Evolutionary conservation across 2,329 filamentous ascomycete species (phyloP), one percentile per base, ranked within the genome.

Genomic region (Penicillium sp.): DNA sequence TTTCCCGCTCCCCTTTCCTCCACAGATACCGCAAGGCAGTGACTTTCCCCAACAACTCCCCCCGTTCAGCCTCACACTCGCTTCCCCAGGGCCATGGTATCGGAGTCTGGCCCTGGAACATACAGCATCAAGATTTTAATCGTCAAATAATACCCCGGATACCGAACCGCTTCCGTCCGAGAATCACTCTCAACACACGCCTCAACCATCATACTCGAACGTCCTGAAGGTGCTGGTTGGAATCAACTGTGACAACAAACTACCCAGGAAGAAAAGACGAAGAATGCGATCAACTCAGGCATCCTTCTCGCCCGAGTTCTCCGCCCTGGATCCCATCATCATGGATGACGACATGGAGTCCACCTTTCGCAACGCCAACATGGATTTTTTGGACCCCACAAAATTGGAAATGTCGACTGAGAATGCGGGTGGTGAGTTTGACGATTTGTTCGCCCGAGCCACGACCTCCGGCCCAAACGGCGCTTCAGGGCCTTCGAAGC

Each of bases 321-420:
- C 68, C 54, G 48, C 62, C 22, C 53, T 72, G 52, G 71, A 73
- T 52, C 71, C 71, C 22, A 65, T 72, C 45, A 70, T 73, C 41
- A 59, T 73, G 46, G 70, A 73, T 56, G 69, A 68, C 59, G 71
- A 74, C 30, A 71, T 74, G 68, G 70, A 70, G 49, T 67, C 65
- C 46, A 54, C 65, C 29, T 72, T 70, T 50, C 65, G 67, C 48
- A 67, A 74, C 49, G 61, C 66, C 42, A 69, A 75, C 49, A 68
- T 75, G 64, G 69, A 72, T 46, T 72, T 75, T 37, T 63, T 75
- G 38, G 66, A 74, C 46, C 64, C 66, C 19, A 59, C 66, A 40
- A 61, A 67, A 46, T 62, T 69, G 25, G 65, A 72, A 31, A 66
- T 69, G 42, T 61, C 71, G 22, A 59, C 64, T 12, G 59, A 67